A percentile compares a stretch with the other conserved stretches of the same genome.
Conservation (phyloP, 306 rosid species). For the Pyrus pyrifolia region DNA sequence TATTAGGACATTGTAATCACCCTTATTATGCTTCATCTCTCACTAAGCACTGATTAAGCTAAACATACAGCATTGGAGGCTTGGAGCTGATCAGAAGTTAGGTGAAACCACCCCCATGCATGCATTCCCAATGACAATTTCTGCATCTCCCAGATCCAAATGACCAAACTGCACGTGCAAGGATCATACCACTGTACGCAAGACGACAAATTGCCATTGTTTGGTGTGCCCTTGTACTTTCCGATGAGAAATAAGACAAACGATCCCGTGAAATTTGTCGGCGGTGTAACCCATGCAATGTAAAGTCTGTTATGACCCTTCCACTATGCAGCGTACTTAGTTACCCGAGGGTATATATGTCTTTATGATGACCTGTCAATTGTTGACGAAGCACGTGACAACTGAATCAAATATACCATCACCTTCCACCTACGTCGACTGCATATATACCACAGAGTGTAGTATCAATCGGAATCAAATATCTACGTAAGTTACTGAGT, state of each 20-base stretch:
- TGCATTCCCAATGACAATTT: background rate
- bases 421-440: background rate
- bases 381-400: background rate
- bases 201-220: background rate
- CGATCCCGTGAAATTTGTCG: background rate
- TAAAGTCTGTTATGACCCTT: background rate
- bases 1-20: background rate
- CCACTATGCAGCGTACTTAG: background rate
- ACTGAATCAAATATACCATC: background rate
- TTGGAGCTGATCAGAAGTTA: too few species aligned
- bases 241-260: background rate
- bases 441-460: background rate
- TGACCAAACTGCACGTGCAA: background rate
- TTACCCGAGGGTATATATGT: background rate
- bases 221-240: background rate
- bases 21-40: background rate
- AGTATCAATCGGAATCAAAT: background rate
- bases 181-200: background rate
- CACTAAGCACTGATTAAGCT: background rate
- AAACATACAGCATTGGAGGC: background rate
- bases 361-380: background rate
- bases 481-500: background rate
- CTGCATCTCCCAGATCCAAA: background rate
- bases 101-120: too few species aligned
- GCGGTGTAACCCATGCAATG: background rate